phyloP scores from a whole-genome alignment of 768 basidiomycete species.

The Suillus discolor region DNA sequence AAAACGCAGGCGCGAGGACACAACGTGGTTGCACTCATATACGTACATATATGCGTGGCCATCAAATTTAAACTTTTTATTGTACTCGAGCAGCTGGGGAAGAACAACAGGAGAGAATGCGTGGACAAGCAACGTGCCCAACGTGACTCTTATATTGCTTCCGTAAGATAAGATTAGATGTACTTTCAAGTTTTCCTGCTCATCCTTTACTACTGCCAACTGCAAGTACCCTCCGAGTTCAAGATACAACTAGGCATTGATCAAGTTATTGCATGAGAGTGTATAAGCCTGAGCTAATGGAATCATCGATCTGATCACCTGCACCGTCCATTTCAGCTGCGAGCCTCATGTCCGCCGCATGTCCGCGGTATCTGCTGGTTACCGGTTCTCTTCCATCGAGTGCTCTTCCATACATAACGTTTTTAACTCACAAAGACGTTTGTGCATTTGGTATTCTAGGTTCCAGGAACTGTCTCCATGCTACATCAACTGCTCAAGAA shows the following conservation, averaged over 20 bases:
- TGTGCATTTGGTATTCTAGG: neutral
- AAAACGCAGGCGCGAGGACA: constrained; percentile 20
- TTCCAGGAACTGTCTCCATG: neutral
- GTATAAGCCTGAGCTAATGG: neutral
- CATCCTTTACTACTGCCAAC: no score
- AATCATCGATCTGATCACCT: neutral
- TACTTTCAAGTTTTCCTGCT: neutral
- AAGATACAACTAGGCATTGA: neutral
- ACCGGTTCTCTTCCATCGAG: neutral
- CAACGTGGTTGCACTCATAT: constrained; percentile 12
- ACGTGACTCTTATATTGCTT: neutral
- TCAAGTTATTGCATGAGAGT: neutral
- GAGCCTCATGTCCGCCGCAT: neutral
- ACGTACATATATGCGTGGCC: neutral
- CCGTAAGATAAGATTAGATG: constrained; percentile 15
- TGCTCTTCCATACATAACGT: neutral
- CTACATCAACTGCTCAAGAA: neutral
- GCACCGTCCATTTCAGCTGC: neutral
- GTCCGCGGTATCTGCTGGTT: neutral
- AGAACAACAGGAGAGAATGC: neutral
- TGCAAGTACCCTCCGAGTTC: neutral
- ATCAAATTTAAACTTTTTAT: constrained; percentile 13
- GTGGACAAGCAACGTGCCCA: no score
- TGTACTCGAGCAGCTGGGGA: constrained; percentile 2
- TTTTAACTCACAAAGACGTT: neutral